These are phyloP conservation scores for Jatropha multifida DNA, from an alignment of 441 rosid genomes.

Conservation along the genomic window DNA sequence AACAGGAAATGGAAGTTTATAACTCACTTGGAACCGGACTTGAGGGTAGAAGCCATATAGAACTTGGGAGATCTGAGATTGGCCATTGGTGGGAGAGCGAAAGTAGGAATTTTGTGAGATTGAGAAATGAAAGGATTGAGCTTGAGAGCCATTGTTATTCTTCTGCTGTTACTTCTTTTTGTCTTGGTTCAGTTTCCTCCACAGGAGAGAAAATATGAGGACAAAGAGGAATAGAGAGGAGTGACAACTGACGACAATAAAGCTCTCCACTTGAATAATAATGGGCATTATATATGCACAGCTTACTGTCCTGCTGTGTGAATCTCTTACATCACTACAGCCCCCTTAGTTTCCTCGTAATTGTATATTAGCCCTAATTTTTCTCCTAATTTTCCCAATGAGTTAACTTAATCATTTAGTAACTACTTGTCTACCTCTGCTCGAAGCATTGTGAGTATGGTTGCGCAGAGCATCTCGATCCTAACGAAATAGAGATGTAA, in stretches of 20 bases:
- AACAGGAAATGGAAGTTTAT: conserved; percentile 1
- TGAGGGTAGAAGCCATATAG: conserved; percentile 60
- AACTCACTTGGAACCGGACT: conserved; percentile 57
- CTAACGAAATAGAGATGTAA: too few relatives aligned
- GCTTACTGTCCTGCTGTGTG: too few relatives aligned
- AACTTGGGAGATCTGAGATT: conserved; percentile 72
- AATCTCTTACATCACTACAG: too few relatives aligned
- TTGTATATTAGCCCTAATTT: too few relatives aligned
- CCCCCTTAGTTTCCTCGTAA: too few relatives aligned
- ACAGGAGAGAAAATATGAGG: conserved; percentile 29
- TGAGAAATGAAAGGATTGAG: conserved; percentile 50
- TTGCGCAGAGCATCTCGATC: too few relatives aligned
- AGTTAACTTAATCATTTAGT: too few relatives aligned
- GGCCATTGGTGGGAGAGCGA: conserved; percentile 53
- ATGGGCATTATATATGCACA: background rate
- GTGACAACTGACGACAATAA: background rate
- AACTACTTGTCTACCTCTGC: too few relatives aligned
- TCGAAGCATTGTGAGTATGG: too few relatives aligned
- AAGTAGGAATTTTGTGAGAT: conserved; percentile 49
- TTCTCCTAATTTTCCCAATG: too few relatives aligned
- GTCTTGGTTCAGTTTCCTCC: conserved; percentile 42
- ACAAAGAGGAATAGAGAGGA: conserved; percentile 1
- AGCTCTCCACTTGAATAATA: background rate
- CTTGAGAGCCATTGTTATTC: conserved; percentile 65
- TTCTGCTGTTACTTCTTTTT: conserved; percentile 2